Evolutionary conservation across 768 basidiomycete genomes (phyloP), one percentile per base, ranked within the genome.

Genomic region (Termitomyces sp.): DNA sequence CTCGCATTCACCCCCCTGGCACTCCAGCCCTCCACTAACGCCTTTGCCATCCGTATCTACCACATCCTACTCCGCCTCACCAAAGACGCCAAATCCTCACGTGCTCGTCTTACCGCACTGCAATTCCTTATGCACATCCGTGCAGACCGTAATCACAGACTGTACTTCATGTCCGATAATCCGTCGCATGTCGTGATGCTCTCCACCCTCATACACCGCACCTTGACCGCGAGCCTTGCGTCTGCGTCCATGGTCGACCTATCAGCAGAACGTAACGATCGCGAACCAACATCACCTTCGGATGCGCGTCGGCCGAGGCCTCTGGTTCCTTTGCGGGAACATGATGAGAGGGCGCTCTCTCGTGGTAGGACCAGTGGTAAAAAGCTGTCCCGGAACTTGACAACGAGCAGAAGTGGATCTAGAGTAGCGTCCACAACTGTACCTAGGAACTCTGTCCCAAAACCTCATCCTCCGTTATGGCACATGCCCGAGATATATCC

Each of bases 41-140:
- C 72, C 21, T 70, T 89, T 50, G 82, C 86, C 3, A 68, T 83
- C 7, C 72, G 71, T 1, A 68, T 91, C 16, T 90, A 81, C 67
- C 58, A 68, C 0, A 72, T 74, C 44, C 70, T 91, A 44, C 63
- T 89, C 14, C 68, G 73, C 19, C 67, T 88, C 14, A 65, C 79
- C 4, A 64, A 70, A 0, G 67, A 73, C 21, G 77, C 79, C 2
- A 77, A 73, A 59, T 83, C 83, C 9, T 63, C 82, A 0, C 75
- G 81, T 40, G 86, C 88, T 0, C 77, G 91, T 23, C 67, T 98
- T 17, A 75, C 83, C 12, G 78, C 88, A 4, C 74, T 98, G 19
- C 91, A 94, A 66, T 97, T 96, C 76, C 68, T 97, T 60, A 84
- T 94, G 76, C 84, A 92, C 14, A 75, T 98, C 19, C 80, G 96